Evolutionary conservation across 352 stramenopile species (phyloP).

Genomic region (Phytophthora sp.): DNA sequence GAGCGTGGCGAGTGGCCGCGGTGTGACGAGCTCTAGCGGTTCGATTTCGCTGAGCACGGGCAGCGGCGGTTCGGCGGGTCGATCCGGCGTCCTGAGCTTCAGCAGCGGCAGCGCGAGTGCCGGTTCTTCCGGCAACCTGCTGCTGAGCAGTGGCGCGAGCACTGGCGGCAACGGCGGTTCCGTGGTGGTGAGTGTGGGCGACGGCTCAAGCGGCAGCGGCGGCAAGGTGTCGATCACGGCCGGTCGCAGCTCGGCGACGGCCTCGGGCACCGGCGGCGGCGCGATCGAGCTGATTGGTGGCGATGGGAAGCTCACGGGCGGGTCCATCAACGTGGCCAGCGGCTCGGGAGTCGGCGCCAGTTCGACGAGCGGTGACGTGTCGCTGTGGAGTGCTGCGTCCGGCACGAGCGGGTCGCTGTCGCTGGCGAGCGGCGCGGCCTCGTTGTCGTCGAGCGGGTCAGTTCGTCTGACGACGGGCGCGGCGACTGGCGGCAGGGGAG

Average conservation of each 20-base stretch:
- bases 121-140: not conserved
- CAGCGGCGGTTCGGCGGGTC: not conserved
- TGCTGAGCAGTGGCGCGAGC: slow-evolving; percentile 2
- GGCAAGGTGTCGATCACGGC: slow-evolving; percentile 14
- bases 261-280: not conserved
- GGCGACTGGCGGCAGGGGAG: slow-evolving; percentile 1
- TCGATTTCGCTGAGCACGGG: slow-evolving; percentile 13
- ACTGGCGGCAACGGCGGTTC: slow-evolving; percentile 9
- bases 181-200: slow-evolving; percentile 12
- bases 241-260: slow-evolving; percentile 4
- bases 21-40: slow-evolving; percentile 19
- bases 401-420: not conserved
- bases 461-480: slow-evolving; percentile 13
- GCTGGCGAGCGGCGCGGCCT: not conserved
- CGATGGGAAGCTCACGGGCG: not conserved
- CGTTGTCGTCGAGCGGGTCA: slow-evolving; percentile 5
- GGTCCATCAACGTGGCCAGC: not conserved
- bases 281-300: slow-evolving; percentile 6
- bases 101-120: slow-evolving; percentile 2
- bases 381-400: slow-evolving; percentile 9
- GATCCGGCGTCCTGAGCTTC: slow-evolving; percentile 1
- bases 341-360: not conserved
- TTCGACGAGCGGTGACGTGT: slow-evolving; percentile 5
- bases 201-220: too few species aligned
- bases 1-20: slow-evolving; percentile 19